Conservation (phyloP, 2,329 filamentous ascomycete genomes). For the Fusarium bactridioides region DNA sequence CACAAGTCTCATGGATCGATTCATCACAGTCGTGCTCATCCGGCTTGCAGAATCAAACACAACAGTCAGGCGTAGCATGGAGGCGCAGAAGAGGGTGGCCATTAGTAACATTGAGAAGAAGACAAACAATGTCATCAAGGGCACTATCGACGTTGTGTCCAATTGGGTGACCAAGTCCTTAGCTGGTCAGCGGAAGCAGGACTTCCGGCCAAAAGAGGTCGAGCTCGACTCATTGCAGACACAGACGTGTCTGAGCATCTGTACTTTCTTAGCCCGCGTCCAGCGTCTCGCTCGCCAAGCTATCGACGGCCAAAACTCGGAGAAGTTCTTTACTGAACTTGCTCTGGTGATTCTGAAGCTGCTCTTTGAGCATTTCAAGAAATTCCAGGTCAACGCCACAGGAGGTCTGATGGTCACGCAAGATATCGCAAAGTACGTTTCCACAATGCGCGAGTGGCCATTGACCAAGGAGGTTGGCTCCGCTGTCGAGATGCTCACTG, state of each 20-base stretch:
- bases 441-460: slow-evolving; percentile 84
- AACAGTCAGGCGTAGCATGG: slow-evolving; percentile 88
- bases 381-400: slow-evolving; percentile 90
- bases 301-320: slow-evolving; percentile 84
- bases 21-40: slow-evolving; percentile 88
- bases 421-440: slow-evolving; percentile 92
- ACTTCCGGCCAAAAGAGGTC: slow-evolving; percentile 87
- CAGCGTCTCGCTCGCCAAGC: slow-evolving; percentile 70
- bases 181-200: slow-evolving; percentile 81
- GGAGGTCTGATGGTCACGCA: slow-evolving; percentile 95
- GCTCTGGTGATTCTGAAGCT: slow-evolving; percentile 79
- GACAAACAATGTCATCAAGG: slow-evolving; percentile 68
- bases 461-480: slow-evolving; percentile 72
- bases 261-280: slow-evolving; percentile 77
- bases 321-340: slow-evolving; percentile 83
- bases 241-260: slow-evolving; percentile 81
- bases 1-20: slow-evolving; percentile 91
- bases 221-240: slow-evolving; percentile 85
- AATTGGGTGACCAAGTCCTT: slow-evolving; percentile 80
- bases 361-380: slow-evolving; percentile 92
- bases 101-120: slow-evolving; percentile 86
- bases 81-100: slow-evolving; percentile 78
- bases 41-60: slow-evolving; percentile 89
- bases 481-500: slow-evolving; percentile 84
- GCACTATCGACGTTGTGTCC: slow-evolving; percentile 70